phyloP scores from a whole-genome alignment of 805 yeast species.

The Maudiozyma saulgeensis region DNA sequence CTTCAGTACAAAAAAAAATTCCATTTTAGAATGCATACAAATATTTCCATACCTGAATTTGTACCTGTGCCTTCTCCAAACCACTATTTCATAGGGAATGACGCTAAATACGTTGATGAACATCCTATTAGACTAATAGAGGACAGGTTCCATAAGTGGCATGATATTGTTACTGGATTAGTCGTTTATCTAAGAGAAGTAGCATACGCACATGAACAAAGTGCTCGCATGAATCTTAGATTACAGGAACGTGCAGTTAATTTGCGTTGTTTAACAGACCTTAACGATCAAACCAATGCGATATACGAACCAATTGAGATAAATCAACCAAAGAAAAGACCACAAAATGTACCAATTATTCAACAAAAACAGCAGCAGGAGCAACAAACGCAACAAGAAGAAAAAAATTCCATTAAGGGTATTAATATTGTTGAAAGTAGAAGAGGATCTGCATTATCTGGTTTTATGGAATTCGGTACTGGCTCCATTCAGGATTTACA shows the following conservation, averaged over 20 bases:
- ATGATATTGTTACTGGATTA: conserved; percentile 60
- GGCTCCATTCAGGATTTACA: conserved; percentile 74
- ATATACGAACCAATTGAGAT: conserved; percentile 33
- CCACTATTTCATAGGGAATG: neutral
- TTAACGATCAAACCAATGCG: conserved; percentile 23
- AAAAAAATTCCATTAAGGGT: neutral
- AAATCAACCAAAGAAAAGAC: conserved; percentile 7
- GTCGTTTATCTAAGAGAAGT: conserved; percentile 62
- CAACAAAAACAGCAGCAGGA: conserved; percentile 4
- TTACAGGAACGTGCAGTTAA: conserved; percentile 54
- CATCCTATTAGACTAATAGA: conserved; percentile 74
- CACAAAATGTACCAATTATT: conserved; percentile 12
- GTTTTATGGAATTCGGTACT: conserved; percentile 61
- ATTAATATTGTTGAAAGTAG: neutral
- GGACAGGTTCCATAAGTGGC: conserved; percentile 72
- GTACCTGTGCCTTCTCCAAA: neutral
- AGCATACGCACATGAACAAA: conserved; percentile 71
- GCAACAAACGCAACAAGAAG: neutral
- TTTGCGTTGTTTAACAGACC: conserved; percentile 28
- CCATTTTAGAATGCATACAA: neutral
- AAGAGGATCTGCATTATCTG: conserved; percentile 24
- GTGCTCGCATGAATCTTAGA: conserved; percentile 51
- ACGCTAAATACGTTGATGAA: conserved; percentile 18
- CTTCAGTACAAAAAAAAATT: no score
- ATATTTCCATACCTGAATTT: neutral